phyloP scores from a whole-genome alignment of 371 early-diverging fungal species.

The Mucor racemosus region DNA sequence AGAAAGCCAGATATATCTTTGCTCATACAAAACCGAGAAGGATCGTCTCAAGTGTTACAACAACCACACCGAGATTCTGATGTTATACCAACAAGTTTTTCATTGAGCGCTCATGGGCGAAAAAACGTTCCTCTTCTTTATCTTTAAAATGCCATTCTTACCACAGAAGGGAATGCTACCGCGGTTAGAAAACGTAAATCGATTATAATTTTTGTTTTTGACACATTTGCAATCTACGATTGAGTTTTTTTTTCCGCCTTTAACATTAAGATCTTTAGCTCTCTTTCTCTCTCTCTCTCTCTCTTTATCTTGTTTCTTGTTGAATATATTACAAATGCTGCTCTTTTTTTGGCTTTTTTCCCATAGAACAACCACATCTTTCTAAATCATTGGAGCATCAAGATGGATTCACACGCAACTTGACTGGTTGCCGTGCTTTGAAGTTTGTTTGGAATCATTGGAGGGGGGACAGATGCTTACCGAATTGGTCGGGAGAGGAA shows the following conservation, averaged over 20 bases:
- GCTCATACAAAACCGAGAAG: background rate
- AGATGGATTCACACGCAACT: constrained; percentile 19
- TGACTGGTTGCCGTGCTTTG: constrained; percentile 18
- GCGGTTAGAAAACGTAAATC: constrained; percentile 19
- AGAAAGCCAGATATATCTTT: background rate
- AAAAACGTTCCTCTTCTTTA: background rate
- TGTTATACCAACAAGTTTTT: background rate
- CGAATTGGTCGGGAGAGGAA: constrained; percentile 26
- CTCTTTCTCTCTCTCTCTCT: background rate
- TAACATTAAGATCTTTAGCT: background rate
- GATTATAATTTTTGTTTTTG: constrained; percentile 6
- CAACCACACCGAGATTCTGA: background rate
- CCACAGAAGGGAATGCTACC: constrained; percentile 28
- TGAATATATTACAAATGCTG: no score
- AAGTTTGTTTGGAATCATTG: background rate
- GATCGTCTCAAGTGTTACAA: constrained; percentile 5
- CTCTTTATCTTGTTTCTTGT: no score
- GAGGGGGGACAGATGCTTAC: constrained; percentile 13
- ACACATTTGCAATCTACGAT: constrained; percentile 8
- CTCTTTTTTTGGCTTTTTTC: background rate
- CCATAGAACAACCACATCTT: background rate
- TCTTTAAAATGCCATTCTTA: constrained; percentile 12
- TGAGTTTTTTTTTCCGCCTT: background rate
- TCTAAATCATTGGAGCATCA: background rate
- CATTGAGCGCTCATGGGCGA: background rate